A percentile compares a stretch with the other conserved stretches of the same genome.
Evolutionary conservation across 176 grass and related monocot species (phyloP).

Genomic region (Lolium perenne): DNA sequence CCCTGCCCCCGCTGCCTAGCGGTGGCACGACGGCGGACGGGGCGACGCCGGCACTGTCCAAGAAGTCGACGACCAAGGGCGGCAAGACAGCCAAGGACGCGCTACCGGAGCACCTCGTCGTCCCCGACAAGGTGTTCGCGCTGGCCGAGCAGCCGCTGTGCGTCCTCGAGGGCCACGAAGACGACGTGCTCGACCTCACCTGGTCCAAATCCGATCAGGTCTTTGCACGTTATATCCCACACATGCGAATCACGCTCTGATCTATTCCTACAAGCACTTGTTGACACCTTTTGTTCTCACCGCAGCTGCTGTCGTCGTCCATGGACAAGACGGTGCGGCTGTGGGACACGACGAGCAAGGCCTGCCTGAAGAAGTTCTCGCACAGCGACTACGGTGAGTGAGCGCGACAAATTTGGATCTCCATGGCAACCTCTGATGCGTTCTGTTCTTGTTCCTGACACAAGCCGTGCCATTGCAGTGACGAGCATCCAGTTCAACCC

Average conservation of each 20-base stretch:
- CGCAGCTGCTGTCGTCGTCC: conserved; percentile 82
- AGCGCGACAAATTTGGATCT: neutral
- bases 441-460: neutral
- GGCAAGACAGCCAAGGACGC: conserved; percentile 58
- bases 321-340: conserved; percentile 99
- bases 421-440: neutral
- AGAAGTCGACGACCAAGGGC: conserved; percentile 50
- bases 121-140: conserved; percentile 82
- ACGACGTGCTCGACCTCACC: conserved; percentile 92
- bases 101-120: conserved; percentile 78
- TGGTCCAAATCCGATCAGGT: conserved; percentile 83
- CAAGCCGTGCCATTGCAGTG: conserved; percentile 48
- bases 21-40: neutral
- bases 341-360: conserved; percentile 73
- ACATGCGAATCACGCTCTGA: neutral
- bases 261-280: neutral
- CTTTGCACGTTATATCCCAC: too few relatives aligned
- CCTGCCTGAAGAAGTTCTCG: conserved; percentile 78
- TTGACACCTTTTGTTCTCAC: neutral
- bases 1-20: neutral
- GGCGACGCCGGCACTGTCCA: conserved; percentile 38
- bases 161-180: conserved; percentile 79
- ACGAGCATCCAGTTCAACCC: conserved; percentile 98
- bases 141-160: conserved; percentile 76
- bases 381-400: conserved; percentile 85